These are phyloP conservation scores for Ramalina peruviana DNA, from an alignment of 495 filamentous ascomycete genomes.

Conservation along the genomic window DNA sequence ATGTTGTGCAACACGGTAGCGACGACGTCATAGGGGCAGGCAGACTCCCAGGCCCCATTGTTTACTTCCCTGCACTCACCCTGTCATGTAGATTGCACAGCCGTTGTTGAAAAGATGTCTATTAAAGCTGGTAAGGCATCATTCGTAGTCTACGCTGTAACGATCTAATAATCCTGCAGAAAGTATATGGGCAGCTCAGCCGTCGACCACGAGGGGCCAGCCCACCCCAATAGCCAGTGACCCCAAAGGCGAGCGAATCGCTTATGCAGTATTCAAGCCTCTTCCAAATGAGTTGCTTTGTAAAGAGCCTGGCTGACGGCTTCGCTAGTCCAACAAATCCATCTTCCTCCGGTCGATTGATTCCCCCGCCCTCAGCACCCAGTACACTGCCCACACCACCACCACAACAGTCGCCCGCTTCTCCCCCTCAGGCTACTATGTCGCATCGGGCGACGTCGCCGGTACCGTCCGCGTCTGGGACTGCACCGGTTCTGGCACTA, in stretches of 20 bases:
- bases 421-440: constrained; percentile 85
- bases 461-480: constrained; percentile 88
- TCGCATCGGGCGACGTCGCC: constrained; percentile 82
- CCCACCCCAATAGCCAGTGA: constrained; percentile 85
- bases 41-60: no score
- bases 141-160: neutral
- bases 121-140: constrained; percentile 11
- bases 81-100: no score
- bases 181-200: constrained; percentile 59
- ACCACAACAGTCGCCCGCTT: constrained; percentile 87
- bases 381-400: constrained; percentile 83
- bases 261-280: constrained; percentile 57
- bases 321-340: constrained; percentile 73
- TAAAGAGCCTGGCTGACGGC: neutral
- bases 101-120: constrained; percentile 1
- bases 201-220: constrained; percentile 71
- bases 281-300: constrained; percentile 6
- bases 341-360: constrained; percentile 90
- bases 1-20: no score
- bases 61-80: no score
- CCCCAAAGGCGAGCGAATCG: constrained; percentile 80
- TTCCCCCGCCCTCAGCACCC: constrained; percentile 62
- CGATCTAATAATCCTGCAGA: constrained; percentile 26
- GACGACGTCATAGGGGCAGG: no score
- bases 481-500: constrained; percentile 38